A percentile compares a stretch with the other conserved stretches of the same genome.
Conservation (phyloP, 2,329 filamentous ascomycete genomes). For the Calonectria crousiana region DNA sequence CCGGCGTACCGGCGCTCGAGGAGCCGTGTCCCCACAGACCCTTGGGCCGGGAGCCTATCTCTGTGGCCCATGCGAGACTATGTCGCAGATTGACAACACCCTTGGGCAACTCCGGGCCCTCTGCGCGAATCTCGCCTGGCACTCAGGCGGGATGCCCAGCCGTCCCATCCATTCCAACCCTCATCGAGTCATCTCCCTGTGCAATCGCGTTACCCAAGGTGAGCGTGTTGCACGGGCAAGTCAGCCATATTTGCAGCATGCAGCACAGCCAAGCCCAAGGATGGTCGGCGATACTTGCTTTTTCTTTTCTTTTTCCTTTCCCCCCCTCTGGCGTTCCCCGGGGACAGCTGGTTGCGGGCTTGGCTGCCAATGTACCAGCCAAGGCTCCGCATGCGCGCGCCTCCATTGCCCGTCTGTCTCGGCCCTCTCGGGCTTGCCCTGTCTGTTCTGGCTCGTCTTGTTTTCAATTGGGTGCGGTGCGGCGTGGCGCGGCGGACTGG, state of each 20-base stretch:
- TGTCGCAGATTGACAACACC: slow-evolving; percentile 31
- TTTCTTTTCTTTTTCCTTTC: neutral
- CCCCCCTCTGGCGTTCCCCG: neutral
- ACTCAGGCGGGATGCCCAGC: neutral
- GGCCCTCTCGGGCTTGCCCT: slow-evolving; percentile 17
- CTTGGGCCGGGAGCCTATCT: slow-evolving; percentile 35
- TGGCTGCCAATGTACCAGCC: neutral
- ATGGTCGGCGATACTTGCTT: neutral
- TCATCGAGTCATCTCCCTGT: neutral
- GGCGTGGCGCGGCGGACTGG: slow-evolving; percentile 23
- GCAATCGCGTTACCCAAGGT: neutral
- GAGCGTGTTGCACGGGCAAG: neutral
- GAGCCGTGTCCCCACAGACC: slow-evolving; percentile 20
- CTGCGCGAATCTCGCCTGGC: neutral
- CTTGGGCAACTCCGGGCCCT: slow-evolving; percentile 9
- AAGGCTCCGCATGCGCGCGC: neutral
- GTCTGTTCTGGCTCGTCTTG: neutral
- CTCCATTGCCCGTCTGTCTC: slow-evolving; percentile 18
- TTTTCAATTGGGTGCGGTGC: neutral
- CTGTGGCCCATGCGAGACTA: slow-evolving; percentile 34
- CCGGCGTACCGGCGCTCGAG: slow-evolving; percentile 25
- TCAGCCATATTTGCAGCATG: neutral
- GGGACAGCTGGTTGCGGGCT: neutral
- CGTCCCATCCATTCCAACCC: slow-evolving; percentile 16
- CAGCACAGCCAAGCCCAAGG: neutral